Percentiles rank a stretch among this genome's conserved stretches.
These are phyloP conservation scores for Urostyla sp. DNA, from an alignment of 73 alveolate genomes.

Conservation along the genomic window DNA sequence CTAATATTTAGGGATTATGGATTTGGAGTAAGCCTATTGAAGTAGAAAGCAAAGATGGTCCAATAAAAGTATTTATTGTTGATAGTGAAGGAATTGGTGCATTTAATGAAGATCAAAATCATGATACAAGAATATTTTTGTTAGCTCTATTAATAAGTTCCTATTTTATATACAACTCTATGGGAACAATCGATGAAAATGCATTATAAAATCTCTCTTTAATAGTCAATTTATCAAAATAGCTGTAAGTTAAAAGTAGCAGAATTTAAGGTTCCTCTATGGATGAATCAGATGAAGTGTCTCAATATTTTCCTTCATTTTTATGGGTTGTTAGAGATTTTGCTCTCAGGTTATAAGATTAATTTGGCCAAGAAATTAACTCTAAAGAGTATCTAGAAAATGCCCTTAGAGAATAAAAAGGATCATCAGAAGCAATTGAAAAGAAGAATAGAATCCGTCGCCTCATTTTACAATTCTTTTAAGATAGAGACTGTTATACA, in stretches of 20 bases:
- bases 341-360: conserved; percentile 83
- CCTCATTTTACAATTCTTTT: conserved; percentile 88
- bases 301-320: conserved; percentile 91
- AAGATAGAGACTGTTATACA: conserved; percentile 97
- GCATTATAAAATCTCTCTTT: conserved; percentile 88
- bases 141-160: conserved; percentile 89
- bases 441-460: conserved; percentile 92
- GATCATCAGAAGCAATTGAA: conserved; percentile 87
- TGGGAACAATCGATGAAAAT: conserved; percentile 95
- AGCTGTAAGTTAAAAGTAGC: conserved; percentile 73
- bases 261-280: conserved; percentile 75
- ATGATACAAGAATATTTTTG: conserved; percentile 91
- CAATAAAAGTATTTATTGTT: conserved; percentile 78
- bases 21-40: conserved; percentile 94
- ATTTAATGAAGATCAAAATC: conserved; percentile 92
- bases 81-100: conserved; percentile 98
- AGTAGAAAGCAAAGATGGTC: conserved; percentile 79
- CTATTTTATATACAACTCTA: conserved; percentile 89
- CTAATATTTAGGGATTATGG: conserved; percentile 84
- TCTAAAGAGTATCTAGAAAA: conserved; percentile 95
- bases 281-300: conserved; percentile 88
- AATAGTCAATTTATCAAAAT: conserved; percentile 87
- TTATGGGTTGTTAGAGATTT: conserved; percentile 96
- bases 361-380: conserved; percentile 78
- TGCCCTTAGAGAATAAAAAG: conserved; percentile 83